phyloP scores from a whole-genome alignment of 2,329 filamentous ascomycete species.

The Talaromyces atroroseus region DNA sequence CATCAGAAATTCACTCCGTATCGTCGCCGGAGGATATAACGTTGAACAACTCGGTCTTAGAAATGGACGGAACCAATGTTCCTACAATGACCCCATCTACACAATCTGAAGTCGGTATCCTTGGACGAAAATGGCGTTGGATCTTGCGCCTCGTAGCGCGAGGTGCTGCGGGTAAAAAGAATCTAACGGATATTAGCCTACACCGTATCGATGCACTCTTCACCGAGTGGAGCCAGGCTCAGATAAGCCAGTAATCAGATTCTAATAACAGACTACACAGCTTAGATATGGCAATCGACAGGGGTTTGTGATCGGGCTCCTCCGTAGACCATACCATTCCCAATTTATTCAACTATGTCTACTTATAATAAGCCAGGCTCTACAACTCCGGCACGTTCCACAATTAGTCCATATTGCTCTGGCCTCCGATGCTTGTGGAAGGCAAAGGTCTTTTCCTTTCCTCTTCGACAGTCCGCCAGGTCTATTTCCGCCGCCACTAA shows the following conservation, averaged over 20 bases:
- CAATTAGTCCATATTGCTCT: conserved; percentile 26
- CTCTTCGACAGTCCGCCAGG: conserved; percentile 43
- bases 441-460: conserved; percentile 43
- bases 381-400: conserved; percentile 25
- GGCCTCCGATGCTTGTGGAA: conserved; percentile 27
- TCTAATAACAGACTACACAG: not conserved
- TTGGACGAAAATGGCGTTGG: not conserved
- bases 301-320: not conserved
- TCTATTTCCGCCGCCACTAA: conserved; percentile 49
- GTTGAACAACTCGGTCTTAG: not conserved
- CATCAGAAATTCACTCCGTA: not conserved
- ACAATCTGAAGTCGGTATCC: not conserved
- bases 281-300: not conserved
- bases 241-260: not conserved
- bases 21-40: not conserved
- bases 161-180: not conserved
- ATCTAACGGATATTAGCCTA: not conserved
- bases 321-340: not conserved
- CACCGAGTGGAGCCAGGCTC: not conserved
- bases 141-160: not conserved
- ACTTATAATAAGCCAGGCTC: conserved; percentile 25
- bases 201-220: not conserved
- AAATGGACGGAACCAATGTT: not conserved
- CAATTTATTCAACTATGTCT: not conserved
- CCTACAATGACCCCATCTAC: not conserved